Evolutionary conservation across 2,329 filamentous ascomycete species (phyloP).

Genomic region (Elsinoe australis): DNA sequence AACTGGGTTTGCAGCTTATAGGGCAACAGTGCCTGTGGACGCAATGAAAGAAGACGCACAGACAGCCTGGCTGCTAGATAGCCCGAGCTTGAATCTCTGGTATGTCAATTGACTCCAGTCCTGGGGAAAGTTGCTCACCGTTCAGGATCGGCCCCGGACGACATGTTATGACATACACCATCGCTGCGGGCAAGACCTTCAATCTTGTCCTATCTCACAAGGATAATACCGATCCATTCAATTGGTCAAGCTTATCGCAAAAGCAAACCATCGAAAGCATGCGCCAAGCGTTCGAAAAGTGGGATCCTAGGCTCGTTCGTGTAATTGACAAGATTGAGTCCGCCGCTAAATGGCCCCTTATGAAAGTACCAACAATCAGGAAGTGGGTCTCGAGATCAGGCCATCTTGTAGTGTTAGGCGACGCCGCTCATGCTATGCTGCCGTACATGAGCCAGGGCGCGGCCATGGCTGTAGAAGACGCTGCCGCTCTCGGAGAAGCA

Average conservation of each 20-base stretch:
- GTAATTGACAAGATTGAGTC: neutral
- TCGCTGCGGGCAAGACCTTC: neutral
- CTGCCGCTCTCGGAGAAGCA: conserved; percentile 45
- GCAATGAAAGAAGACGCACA: neutral
- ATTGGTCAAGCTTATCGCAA: neutral
- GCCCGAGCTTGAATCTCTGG: neutral
- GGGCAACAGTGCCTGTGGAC: neutral
- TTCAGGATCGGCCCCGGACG: neutral
- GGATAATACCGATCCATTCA: neutral
- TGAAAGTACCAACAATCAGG: neutral
- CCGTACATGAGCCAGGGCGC: conserved; percentile 54
- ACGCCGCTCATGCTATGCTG: conserved; percentile 57
- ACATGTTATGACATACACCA: neutral
- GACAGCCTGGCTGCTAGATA: conserved; percentile 20
- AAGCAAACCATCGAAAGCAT: neutral
- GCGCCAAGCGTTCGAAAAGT: neutral
- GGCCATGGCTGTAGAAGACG: conserved; percentile 56
- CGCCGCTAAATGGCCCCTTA: neutral
- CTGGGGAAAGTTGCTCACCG: too few species aligned
- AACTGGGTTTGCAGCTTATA: neutral
- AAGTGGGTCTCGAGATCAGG: conserved; percentile 50
- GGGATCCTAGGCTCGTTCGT: neutral
- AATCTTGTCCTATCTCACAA: neutral
- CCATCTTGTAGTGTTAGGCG: conserved; percentile 53
- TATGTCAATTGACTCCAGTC: too few species aligned